Evolutionary conservation across 2,329 filamentous ascomycete species (phyloP).

Genomic region (Fusarium sp.): DNA sequence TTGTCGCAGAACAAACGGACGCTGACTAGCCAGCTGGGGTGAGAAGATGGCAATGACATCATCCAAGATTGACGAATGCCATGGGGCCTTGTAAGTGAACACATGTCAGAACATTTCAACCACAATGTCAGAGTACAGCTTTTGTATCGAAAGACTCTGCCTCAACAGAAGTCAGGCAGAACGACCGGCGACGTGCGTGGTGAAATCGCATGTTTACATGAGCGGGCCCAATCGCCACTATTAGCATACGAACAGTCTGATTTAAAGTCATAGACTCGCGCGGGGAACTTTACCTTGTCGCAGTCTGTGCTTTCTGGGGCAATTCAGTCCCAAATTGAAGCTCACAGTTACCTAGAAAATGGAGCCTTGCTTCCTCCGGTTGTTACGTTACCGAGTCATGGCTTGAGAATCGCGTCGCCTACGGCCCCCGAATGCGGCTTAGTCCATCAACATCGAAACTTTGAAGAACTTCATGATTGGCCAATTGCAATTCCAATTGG

Average conservation of each 20-base stretch:
- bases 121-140: fast-evolving
- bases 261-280: not conserved
- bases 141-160: not conserved
- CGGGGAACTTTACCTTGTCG: not conserved
- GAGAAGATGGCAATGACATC: not conserved
- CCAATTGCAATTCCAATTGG: not conserved
- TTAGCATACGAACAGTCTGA: not conserved
- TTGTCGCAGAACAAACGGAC: fast-evolving
- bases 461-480: not conserved
- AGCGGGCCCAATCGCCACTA: not conserved
- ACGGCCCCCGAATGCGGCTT: not conserved
- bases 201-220: not conserved
- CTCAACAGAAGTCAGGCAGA: not conserved
- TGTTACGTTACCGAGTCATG: slow-evolving; percentile 19
- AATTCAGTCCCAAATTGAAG: not conserved
- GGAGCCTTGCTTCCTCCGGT: not conserved
- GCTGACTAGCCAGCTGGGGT: not conserved
- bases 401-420: slow-evolving; percentile 1
- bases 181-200: not conserved
- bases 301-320: slow-evolving; percentile 5
- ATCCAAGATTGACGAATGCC: no score
- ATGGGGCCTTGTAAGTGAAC: fast-evolving
- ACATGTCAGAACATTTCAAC: fast-evolving
- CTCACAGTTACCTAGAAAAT: not conserved
- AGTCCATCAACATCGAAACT: not conserved